A percentile compares a stretch with the other conserved stretches of the same genome.
Conservation (phyloP, 2,329 filamentous ascomycete genomes). For the Trichophyton benhamiae region DNA sequence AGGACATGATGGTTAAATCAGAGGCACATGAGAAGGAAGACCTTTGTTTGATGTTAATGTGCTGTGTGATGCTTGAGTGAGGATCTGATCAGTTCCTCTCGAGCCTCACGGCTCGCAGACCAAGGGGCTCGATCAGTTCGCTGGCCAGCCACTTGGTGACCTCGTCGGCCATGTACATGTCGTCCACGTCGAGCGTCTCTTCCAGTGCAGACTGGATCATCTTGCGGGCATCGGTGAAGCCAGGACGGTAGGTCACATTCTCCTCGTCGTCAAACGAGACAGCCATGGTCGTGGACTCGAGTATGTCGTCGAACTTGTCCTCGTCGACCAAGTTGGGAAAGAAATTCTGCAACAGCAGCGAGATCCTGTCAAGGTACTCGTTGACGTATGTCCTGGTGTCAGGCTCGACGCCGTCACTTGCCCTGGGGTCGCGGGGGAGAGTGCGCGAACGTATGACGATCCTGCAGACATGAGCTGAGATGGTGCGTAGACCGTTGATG, state of each 20-base stretch:
- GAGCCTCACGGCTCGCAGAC: slow-evolving; percentile 4
- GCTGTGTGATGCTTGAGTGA: too few species aligned
- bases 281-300: slow-evolving; percentile 15
- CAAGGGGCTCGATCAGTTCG: slow-evolving; percentile 15
- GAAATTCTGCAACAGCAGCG: slow-evolving; percentile 28
- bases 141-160: slow-evolving; percentile 32
- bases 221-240: slow-evolving; percentile 17
- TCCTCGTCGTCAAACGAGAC: slow-evolving; percentile 11
- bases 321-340: slow-evolving; percentile 30
- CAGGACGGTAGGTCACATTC: slow-evolving; percentile 8
- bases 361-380: slow-evolving; percentile 27
- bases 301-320: slow-evolving; percentile 26
- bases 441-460: slow-evolving; percentile 22
- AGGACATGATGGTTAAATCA: too few species aligned
- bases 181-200: slow-evolving; percentile 22
- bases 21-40: too few species aligned
- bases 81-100: background rate
- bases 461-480: slow-evolving; percentile 24
- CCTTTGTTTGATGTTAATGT: too few species aligned
- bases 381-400: slow-evolving; percentile 9
- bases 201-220: slow-evolving; percentile 26
- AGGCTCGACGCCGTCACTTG: background rate
- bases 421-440: slow-evolving; percentile 5
- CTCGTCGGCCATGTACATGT: slow-evolving; percentile 24
- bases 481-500: slow-evolving; percentile 31